Evolutionary conservation across 2,329 filamentous ascomycete genomes (phyloP).

Genomic region (Elsinoe arachidis): DNA sequence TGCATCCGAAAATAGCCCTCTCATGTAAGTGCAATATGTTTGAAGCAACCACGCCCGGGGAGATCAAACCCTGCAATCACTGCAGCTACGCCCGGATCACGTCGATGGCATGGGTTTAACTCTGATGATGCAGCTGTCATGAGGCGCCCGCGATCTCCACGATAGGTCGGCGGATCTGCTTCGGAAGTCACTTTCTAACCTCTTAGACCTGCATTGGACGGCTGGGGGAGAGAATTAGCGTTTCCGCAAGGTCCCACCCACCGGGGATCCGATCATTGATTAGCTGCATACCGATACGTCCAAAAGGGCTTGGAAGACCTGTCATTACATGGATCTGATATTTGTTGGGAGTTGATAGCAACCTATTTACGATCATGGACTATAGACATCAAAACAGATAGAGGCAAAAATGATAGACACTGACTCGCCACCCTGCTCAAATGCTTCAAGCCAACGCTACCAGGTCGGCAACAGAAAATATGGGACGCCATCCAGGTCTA

Average conservation of each 20-base stretch:
- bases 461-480: too few species aligned
- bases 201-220: conserved; percentile 9
- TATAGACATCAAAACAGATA: neutral
- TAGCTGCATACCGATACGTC: neutral
- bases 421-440: neutral
- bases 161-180: conserved; percentile 4
- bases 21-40: neutral
- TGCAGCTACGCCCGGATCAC: neutral
- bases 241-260: neutral
- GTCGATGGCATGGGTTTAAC: neutral
- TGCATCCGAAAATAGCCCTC: neutral
- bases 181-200: neutral
- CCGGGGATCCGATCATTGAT: conserved; percentile 1
- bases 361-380: neutral
- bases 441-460: neutral
- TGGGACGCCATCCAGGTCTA: neutral
- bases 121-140: neutral
- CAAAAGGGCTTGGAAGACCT: neutral
- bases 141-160: conserved; percentile 3
- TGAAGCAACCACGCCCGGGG: conserved; percentile 3
- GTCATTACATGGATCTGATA: neutral
- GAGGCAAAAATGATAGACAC: neutral
- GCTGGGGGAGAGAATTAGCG: neutral
- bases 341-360: neutral
- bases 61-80: conserved; percentile 5